phyloP scores from a whole-genome alignment of 208 protist genomes.

The Wallacemonas sp. region DNA sequence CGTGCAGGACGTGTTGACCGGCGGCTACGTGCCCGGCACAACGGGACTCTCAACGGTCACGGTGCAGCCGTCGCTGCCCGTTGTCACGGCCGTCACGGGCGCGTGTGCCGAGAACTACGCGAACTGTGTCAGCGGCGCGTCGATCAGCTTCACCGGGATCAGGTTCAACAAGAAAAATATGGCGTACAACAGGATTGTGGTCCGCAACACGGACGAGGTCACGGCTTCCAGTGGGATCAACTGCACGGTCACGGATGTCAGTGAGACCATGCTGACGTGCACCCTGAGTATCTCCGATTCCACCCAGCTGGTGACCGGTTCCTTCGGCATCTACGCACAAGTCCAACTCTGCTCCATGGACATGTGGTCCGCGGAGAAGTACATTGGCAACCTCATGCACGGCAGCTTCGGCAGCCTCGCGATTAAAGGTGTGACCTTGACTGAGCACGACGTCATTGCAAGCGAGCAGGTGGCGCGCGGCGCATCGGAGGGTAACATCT shows the following conservation, averaged over 20 bases:
- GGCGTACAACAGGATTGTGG: constrained; percentile 30
- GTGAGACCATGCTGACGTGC: constrained; percentile 21
- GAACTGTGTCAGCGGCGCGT: constrained; percentile 27
- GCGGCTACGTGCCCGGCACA: constrained; percentile 29
- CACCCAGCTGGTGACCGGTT: neutral
- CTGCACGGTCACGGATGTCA: constrained; percentile 1
- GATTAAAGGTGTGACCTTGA: constrained; percentile 6
- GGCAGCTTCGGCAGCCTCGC: neutral
- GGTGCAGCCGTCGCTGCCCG: constrained; percentile 34
- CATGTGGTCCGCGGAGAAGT: constrained; percentile 29
- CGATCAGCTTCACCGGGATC: constrained; percentile 26
- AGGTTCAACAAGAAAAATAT: constrained; percentile 33
- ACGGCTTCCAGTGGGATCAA: constrained; percentile 1
- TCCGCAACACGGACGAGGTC: constrained; percentile 18
- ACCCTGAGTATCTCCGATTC: constrained; percentile 7
- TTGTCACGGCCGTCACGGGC: constrained; percentile 26
- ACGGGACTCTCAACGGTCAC: constrained; percentile 23
- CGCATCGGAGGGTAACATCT: constrained; percentile 7
- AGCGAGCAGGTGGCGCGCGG: constrained; percentile 23
- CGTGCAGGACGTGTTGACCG: constrained; percentile 24
- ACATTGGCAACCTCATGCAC: constrained; percentile 27
- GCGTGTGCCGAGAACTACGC: constrained; percentile 29
- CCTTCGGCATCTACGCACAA: constrained; percentile 28
- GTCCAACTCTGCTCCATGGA: constrained; percentile 30
- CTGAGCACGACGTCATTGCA: neutral